Base-by-base conservation (phyloP, 306 rosid genomes). In the Sesbania bispinosa region DNA sequence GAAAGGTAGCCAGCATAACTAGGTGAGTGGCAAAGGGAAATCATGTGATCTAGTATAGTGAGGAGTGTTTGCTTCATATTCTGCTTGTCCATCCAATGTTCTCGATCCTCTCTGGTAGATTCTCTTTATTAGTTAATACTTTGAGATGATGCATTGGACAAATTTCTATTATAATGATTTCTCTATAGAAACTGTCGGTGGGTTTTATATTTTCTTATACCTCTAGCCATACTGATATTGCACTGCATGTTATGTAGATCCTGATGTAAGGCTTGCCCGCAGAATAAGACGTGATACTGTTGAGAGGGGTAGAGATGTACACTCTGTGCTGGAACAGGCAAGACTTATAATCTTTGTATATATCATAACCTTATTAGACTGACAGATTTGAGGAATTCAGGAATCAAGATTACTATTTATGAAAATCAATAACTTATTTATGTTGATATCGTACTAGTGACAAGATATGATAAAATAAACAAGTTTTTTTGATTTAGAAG, bases 261-360 rank as follows among this genome's bases (percentile, higher is more conserved):
- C 98, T 78, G 96, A 93, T 83, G 94, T 93, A 82, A 93, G 97
- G 83, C 98, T 93, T 84, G 87, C 96, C 65, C 97, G 96, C 71
- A 88, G 98, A 87, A 83, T 88, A 73, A 86, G 86, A 74, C 92
- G 97, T 23, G 96, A 93, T 78, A 93, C 88, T 1, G 96, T 93
- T 74, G 89, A 93, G 70, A 84, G 98, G 81, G 97, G 97, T 60
- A 85, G 98, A 76, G 96, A 90, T 79, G 69, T 93, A 55, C 82
- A 83, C 77, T 88, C 97, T 29, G 97, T 93, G 71, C 92, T 93
- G 76, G 97, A 90, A 79, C 96, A 88, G 90, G 96, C 88, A 78
- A 79, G 81, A 27, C 26, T 64, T 57, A 1, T 35, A 54, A 23
- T 63, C 67, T 70, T 20, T 32, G 42, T 19, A 19, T 62, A 15